phyloP scores from a whole-genome alignment of 129 eudicot genomes.

The Glebionis coronaria region DNA sequence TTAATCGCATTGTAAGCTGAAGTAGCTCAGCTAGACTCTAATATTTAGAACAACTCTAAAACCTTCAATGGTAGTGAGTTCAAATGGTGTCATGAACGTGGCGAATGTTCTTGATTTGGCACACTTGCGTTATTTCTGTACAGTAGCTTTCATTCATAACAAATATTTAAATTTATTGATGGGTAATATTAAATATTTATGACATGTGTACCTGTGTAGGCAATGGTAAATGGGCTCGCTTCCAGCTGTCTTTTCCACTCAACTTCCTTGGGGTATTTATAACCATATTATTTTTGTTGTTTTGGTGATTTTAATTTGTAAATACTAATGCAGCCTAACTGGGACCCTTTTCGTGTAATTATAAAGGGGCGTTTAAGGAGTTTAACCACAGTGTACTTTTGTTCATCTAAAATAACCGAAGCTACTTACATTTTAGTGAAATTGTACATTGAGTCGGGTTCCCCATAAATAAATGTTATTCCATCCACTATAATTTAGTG shows the following conservation, averaged over 20 bases:
- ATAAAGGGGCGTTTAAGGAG: no score
- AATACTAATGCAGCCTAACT: no score
- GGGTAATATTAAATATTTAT: constrained; percentile 6
- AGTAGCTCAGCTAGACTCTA: constrained; percentile 80
- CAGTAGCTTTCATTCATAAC: neutral
- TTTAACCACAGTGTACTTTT: no score
- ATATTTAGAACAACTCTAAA: constrained; percentile 81
- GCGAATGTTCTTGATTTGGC: constrained; percentile 96
- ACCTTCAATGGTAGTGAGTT: constrained; percentile 85
- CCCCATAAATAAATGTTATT: no score
- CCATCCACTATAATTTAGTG: no score
- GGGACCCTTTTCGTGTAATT: no score
- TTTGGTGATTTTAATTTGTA: no score
- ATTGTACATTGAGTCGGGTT: no score
- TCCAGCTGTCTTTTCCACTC: constrained; percentile 96
- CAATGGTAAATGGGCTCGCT: constrained; percentile 95
- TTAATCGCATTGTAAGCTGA: no score
- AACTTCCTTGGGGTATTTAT: constrained; percentile 95
- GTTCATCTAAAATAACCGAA: no score
- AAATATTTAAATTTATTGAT: neutral
- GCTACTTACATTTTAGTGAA: no score
- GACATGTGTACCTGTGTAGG: constrained; percentile 51
- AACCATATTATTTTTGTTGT: no score
- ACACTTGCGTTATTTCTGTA: constrained; percentile 21
- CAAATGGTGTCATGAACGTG: constrained; percentile 70